These are phyloP conservation scores for Stachybotrys elegans DNA, from an alignment of 2,329 filamentous ascomycete species.

Conservation along the genomic window DNA sequence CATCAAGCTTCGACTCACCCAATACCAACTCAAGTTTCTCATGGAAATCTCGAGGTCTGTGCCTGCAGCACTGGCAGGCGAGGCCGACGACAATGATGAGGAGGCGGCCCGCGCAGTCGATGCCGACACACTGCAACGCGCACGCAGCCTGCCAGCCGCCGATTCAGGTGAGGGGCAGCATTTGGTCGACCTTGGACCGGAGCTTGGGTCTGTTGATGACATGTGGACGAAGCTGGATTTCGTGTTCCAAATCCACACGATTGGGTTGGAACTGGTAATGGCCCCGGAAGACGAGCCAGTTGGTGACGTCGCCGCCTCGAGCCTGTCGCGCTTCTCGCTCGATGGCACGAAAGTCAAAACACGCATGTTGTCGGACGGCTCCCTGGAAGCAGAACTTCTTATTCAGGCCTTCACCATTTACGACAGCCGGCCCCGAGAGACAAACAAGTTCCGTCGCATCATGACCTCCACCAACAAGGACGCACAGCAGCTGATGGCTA, in stretches of 20 bases:
- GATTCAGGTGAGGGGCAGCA: slow-evolving; percentile 30
- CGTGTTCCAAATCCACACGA: slow-evolving; percentile 80
- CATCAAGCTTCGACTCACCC: slow-evolving; percentile 83
- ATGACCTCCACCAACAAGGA: slow-evolving; percentile 96
- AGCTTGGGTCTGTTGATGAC: slow-evolving; percentile 62
- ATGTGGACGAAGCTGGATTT: slow-evolving; percentile 93
- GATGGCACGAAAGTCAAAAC: slow-evolving; percentile 91
- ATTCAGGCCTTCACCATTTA: slow-evolving; percentile 93
- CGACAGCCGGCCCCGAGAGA: slow-evolving; percentile 82
- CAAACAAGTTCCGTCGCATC: slow-evolving; percentile 95
- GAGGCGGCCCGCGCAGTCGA: slow-evolving; percentile 73
- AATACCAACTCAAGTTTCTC: slow-evolving; percentile 85
- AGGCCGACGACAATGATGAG: slow-evolving; percentile 65
- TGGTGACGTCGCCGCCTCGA: slow-evolving; percentile 71
- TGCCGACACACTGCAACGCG: slow-evolving; percentile 44
- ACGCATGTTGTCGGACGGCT: slow-evolving; percentile 86
- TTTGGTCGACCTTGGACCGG: slow-evolving; percentile 57
- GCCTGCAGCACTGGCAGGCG: slow-evolving; percentile 71
- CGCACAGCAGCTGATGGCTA: slow-evolving; percentile 98
- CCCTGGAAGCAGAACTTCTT: slow-evolving; percentile 85
- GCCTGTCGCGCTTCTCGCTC: slow-evolving; percentile 88
- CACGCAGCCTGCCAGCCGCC: slow-evolving; percentile 30
- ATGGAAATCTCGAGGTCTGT: slow-evolving; percentile 84
- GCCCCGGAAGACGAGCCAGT: slow-evolving; percentile 72
- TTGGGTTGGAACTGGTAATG: slow-evolving; percentile 82